Evolutionary conservation across 345 rosid species (phyloP), one percentile per base, ranked within the genome.

Genomic region (Bruguiera sexangula): DNA sequence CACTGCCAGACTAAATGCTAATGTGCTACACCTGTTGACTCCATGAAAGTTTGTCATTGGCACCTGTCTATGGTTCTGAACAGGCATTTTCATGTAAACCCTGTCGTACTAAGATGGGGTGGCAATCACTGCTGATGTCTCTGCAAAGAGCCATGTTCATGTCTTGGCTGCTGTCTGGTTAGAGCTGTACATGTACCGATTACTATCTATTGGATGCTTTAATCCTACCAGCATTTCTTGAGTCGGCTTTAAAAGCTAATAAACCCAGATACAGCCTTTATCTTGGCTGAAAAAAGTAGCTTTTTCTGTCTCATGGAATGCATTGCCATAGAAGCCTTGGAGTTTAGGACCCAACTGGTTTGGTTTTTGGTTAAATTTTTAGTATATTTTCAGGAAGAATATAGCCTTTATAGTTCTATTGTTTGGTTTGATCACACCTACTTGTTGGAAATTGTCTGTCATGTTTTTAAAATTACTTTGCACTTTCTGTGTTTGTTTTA

Each of bases 11-110:
- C 39, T 31, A 64, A 60, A 62, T 64, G 66, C 69, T 58, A 55
- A 32, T 63, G 39, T 54, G 27, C 64, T 20, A 43, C 29, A 64
- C 69, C 53, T 54, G 29, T 59, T 76, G 60, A 30, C 56, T 61
- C 6, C 27, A 46, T 58, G 27, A 24, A 21, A 16, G 36, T 64
- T 74, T 50, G 26, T n/a, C 59, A 6, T 62, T 37, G 34, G 55
- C 39, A 13, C 29, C 39, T 73, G 29, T 26, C 3, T 67, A 0
- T 72, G 53, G 66, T 36, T 73, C 53, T 21, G 29, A 32, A 30
- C 22, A 3, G 36, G 18, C 43, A 18, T 73, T 22, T 16, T 62
- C 34, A 11, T 22, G 24, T 52, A 7, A 5, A 27, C 16, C 65
- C 54, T 63, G n/a, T 19, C 24, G 34, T 57, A 55, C 53, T 73